Base-by-base conservation (phyloP, 2,329 filamentous ascomycete genomes). In the Pseudocercospora macadamiae region DNA sequence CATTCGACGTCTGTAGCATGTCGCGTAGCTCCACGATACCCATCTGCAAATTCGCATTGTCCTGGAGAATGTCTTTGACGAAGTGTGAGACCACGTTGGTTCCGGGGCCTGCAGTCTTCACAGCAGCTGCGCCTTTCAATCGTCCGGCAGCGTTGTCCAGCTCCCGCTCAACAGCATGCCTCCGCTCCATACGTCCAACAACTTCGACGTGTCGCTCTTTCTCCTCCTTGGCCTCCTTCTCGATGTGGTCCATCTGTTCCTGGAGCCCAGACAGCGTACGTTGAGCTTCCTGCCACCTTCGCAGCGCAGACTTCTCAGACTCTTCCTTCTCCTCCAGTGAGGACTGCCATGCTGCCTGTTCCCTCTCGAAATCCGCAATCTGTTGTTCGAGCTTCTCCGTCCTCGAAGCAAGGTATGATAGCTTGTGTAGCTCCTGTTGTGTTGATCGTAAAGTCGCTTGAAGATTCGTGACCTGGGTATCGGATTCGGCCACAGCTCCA, bases 11-110 rank as follows among this genome's bases (percentile, higher is more conserved):
- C 69, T 91, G 84, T 19, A 99, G 82, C 86, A 99, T 88, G 72
- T 96, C 93, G 16, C 93, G 84, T 48, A 99, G 78, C 77, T 99
- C 95, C 53, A 93, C 86, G 60, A 97, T 96, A 14, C 92, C 92
- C 63, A 95, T 83, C 73, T 99, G 95, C 44, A 99, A 79, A 67
- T 91, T 96, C 8, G 93, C 91, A 71, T 99, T 99, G 74, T 99
- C 95, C 69, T 96, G 89, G 16, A 99, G 80, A 56, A 99, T 90
- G 73, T 97, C 95, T 66, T 93, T 91, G 56, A 99, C 95, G 68
- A 99, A 97, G 71, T 96, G 91, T 18, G 91, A 93, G n/a, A 97
- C 91, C 34, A 96, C 47, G 58, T 81, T 87, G 61, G 81, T 86
- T 8, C 84, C 82, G 3, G 83, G 81, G 3, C 82, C 82, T 37